Conservation (phyloP, 108 stramenopile species). For the Cylindrotheca closterium region DNA sequence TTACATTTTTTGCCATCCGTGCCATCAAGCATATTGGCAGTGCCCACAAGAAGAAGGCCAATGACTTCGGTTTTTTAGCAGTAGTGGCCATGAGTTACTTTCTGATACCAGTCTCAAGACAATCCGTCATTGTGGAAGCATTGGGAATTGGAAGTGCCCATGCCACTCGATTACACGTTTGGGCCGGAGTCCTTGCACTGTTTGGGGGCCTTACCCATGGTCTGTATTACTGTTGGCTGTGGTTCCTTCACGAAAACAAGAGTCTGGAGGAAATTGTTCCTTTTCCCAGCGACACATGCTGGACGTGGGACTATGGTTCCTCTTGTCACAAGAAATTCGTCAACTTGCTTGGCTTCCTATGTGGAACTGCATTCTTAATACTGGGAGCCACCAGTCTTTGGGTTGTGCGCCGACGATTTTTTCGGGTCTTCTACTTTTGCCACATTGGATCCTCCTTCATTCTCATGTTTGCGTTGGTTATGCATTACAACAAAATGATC, state of each 20-base stretch:
- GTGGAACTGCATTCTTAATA: constrained; percentile 7
- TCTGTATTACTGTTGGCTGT: not conserved
- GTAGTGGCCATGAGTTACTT: constrained; percentile 10
- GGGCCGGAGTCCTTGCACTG: constrained; percentile 24
- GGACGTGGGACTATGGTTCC: not conserved
- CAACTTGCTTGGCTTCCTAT: constrained; percentile 23
- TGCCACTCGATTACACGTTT: constrained; percentile 19
- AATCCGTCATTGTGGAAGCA: constrained; percentile 19
- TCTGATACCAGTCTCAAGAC: constrained; percentile 39
- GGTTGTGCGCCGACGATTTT: constrained; percentile 11
- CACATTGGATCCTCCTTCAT: constrained; percentile 9
- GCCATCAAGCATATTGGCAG: not conserved
- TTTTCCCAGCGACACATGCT: not conserved
- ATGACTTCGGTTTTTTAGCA: not conserved
- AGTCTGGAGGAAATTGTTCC: not conserved
- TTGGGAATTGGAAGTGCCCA: constrained; percentile 12
- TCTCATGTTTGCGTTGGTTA: constrained; percentile 5
- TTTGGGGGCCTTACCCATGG: constrained; percentile 15
- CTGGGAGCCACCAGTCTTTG: constrained; percentile 23
- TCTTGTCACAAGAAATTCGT: not conserved
- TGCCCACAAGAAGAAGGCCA: not conserved
- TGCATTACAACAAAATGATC: constrained; percentile 40
- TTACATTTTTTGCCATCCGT: not conserved
- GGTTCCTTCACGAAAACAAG: not conserved
- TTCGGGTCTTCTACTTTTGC: constrained; percentile 23